A percentile compares a stretch with the other conserved stretches of the same genome.
Conservation (phyloP, 495 filamentous ascomycete species). For the Neurospora cerealis region DNA sequence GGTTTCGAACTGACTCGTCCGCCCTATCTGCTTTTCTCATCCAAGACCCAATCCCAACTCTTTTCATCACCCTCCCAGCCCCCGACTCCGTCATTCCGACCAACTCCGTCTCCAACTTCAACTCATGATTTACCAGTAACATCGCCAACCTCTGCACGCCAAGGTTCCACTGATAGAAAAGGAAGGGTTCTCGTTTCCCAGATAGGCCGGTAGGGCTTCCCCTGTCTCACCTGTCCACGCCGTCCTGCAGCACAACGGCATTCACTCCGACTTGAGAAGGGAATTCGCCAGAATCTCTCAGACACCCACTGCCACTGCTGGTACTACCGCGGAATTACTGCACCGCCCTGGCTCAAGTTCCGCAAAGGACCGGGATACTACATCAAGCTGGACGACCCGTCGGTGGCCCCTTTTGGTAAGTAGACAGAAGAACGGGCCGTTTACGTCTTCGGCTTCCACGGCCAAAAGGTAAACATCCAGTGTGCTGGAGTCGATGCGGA, state of each 20-base stretch:
- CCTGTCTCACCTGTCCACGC: not conserved
- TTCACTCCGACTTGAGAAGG: not conserved
- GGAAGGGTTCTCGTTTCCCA: not conserved
- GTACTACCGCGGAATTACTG: not conserved
- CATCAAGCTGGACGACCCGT: not conserved
- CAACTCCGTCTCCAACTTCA: not conserved
- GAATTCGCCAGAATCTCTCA: not conserved
- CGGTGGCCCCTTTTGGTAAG: not conserved
- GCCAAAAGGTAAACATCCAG: conserved; percentile 5
- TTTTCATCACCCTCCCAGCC: not conserved
- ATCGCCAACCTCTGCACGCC: not conserved
- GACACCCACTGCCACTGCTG: not conserved
- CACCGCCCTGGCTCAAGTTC: not conserved
- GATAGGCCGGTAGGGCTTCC: not conserved
- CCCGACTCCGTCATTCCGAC: not conserved
- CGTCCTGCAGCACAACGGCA: not conserved
- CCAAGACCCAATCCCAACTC: not conserved
- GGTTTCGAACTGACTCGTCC: not conserved
- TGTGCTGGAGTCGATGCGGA: not conserved
- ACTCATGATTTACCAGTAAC: not conserved
- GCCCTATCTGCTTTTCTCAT: not conserved
- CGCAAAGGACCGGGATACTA: not conserved
- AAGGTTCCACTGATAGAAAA: not conserved
- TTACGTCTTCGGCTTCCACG: conserved; percentile 2
- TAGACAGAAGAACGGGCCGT: not conserved